Base-by-base conservation (phyloP, 169 alveolate species). In the Besnoitia besnoiti region DNA sequence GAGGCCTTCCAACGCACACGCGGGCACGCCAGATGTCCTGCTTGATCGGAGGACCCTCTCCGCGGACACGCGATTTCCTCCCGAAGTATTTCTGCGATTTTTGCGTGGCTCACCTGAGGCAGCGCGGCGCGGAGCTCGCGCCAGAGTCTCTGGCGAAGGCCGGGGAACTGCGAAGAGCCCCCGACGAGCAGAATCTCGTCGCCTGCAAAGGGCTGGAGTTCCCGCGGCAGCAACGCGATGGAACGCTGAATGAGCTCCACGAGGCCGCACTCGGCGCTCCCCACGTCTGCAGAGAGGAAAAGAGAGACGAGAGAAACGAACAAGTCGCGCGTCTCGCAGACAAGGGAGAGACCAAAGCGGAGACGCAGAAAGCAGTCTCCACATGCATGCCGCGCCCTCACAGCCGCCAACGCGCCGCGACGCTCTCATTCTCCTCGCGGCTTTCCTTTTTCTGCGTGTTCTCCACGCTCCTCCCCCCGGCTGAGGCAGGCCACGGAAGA, bases 111-210 rank as follows among this genome's bases (percentile, higher is more conserved):
- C 75, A 93, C 95, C 95, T 87, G 82, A 8, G 97, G 97, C 62
- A 95, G 90, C 14, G 90, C 47, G 1, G 91, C 94, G 37, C 97
- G 92, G 39, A 95, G 91, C 47, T 95, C 97, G 46, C 85, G 85
- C 76, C 95, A 94, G 42, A 95, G 94, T 35, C 97, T 90, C 59
- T 95, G 95, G 61, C 92, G 94, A 35, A 95, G 91, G 47, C 96
- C 96, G n/a, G 77, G 82, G 51, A 95, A 94, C 61, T 94, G 92
- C 33, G 97, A 88, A 14, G 96, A 91, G 46, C 97, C 97, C 39
- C 97, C 97, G 37, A 95, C 95, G 77, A 95, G 93, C 44, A 93
- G 94, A 40, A 95, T 95, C 92, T 95, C 95, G 0, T 94, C 90
- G 44, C 94, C 33, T 37, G 94, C 94, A 61, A 94, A 94, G 40